Percentiles rank a stretch among this genome's conserved stretches.
Evolutionary conservation across 164 flowering plant genomes (phyloP).

Genomic region (Stephania japonica): DNA sequence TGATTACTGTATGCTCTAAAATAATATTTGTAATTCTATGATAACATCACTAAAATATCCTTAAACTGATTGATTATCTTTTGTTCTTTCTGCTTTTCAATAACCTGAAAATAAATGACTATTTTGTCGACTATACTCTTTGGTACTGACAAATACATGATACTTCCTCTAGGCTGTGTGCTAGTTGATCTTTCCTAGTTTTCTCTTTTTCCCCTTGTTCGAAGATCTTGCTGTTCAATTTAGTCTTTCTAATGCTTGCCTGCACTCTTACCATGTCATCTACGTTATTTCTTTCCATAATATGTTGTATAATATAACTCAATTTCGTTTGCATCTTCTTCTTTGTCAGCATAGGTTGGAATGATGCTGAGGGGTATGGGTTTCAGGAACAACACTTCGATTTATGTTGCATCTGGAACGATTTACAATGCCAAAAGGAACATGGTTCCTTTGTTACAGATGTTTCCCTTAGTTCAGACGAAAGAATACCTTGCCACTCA

Average conservation of each 20-base stretch:
- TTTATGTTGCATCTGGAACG: constrained; percentile 76
- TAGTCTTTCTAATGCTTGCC: not conserved
- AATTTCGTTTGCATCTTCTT: constrained; percentile 13
- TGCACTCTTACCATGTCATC: not conserved
- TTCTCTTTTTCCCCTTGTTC: not conserved
- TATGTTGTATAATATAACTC: constrained; percentile 10
- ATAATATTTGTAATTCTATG: not conserved
- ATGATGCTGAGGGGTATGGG: constrained; percentile 95
- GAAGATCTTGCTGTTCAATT: not conserved
- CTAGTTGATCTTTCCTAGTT: not conserved
- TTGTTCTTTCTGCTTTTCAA: not conserved
- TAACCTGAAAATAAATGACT: not conserved
- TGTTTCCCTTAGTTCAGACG: constrained; percentile 71
- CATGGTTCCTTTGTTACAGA: constrained; percentile 51
- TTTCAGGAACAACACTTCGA: constrained; percentile 58
- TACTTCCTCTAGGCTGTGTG: not conserved
- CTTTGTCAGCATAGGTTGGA: constrained; percentile 65
- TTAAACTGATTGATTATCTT: not conserved
- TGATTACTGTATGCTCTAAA: not conserved
- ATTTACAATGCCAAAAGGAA: constrained; percentile 53
- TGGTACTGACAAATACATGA: not conserved
- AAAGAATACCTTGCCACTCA: constrained; percentile 65
- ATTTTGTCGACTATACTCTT: not conserved
- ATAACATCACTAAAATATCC: not conserved
- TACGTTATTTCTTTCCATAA: not conserved